Evolutionary conservation across 495 filamentous ascomycete species (phyloP).

Genomic region (Neurospora sp.): DNA sequence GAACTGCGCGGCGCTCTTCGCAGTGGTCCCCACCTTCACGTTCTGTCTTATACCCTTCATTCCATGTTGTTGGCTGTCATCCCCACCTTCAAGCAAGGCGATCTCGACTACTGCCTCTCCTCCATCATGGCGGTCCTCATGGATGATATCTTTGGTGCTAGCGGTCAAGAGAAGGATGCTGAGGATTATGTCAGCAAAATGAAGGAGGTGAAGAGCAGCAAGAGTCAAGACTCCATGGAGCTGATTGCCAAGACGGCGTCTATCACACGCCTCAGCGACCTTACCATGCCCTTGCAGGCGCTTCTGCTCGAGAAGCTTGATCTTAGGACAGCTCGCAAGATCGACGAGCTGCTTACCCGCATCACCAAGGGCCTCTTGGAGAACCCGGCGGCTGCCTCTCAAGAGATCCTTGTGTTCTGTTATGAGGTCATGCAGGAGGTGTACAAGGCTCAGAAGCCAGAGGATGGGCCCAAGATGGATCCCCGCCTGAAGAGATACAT

Average conservation of each 20-base stretch:
- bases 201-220: constrained; percentile 96
- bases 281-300: constrained; percentile 65
- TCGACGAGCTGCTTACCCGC: constrained; percentile 79
- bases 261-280: constrained; percentile 56
- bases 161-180: constrained; percentile 95
- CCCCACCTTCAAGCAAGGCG: constrained; percentile 67
- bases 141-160: constrained; percentile 95
- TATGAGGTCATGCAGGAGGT: constrained; percentile 86
- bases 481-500: constrained; percentile 61
- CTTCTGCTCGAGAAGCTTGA: constrained; percentile 76
- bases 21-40: constrained; percentile 85
- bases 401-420: constrained; percentile 79
- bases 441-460: constrained; percentile 48
- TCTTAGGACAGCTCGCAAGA: constrained; percentile 66
- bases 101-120: constrained; percentile 77
- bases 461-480: constrained; percentile 38
- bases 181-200: constrained; percentile 91
- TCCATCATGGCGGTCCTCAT: constrained; percentile 76
- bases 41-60: constrained; percentile 90
- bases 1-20: constrained; percentile 74
- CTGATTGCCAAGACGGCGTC: constrained; percentile 73
- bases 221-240: constrained; percentile 96
- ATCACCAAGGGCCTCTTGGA: constrained; percentile 72
- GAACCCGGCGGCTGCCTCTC: constrained; percentile 64
- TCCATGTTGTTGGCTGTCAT: constrained; percentile 71